phyloP scores from a whole-genome alignment of 2,329 filamentous ascomycete species.

The Diaporthe humulicola region DNA sequence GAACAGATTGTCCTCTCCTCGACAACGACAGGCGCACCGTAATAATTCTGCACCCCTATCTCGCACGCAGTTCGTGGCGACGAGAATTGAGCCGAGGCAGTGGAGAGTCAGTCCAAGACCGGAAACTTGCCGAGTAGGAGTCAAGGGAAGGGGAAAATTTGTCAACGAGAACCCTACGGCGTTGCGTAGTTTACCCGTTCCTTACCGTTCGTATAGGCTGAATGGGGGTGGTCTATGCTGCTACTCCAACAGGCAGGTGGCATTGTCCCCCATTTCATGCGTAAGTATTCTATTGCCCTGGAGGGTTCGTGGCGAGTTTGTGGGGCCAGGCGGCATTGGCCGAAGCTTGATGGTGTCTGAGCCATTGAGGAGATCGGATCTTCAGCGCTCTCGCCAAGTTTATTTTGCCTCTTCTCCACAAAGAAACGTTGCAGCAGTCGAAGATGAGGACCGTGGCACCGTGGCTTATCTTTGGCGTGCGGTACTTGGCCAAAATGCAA shows the following conservation, averaged over 20 bases:
- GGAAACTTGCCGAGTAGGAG: constrained; percentile 23
- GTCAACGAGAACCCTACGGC: neutral
- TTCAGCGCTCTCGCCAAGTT: constrained; percentile 22
- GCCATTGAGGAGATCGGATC: neutral
- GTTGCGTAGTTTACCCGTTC: neutral
- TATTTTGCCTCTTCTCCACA: constrained; percentile 17
- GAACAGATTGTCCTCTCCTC: neutral
- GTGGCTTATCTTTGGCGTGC: no score
- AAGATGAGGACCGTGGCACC: neutral
- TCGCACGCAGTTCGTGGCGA: neutral
- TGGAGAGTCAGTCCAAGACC: neutral
- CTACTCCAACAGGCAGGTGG: neutral
- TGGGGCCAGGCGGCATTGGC: constrained; percentile 14
- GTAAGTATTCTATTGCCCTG: neutral
- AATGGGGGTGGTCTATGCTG: neutral
- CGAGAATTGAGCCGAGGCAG: constrained; percentile 9
- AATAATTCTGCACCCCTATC: neutral
- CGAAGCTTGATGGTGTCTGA: constrained; percentile 13
- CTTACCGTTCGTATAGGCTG: neutral
- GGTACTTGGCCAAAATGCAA: neutral
- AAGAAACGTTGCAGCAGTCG: neutral
- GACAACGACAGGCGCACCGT: neutral
- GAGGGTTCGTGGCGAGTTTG: neutral
- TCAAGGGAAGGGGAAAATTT: neutral
- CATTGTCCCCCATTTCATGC: neutral